Evolutionary conservation across 2,329 filamentous ascomycete genomes (phyloP).

Genomic region (Escovopsis sp.): DNA sequence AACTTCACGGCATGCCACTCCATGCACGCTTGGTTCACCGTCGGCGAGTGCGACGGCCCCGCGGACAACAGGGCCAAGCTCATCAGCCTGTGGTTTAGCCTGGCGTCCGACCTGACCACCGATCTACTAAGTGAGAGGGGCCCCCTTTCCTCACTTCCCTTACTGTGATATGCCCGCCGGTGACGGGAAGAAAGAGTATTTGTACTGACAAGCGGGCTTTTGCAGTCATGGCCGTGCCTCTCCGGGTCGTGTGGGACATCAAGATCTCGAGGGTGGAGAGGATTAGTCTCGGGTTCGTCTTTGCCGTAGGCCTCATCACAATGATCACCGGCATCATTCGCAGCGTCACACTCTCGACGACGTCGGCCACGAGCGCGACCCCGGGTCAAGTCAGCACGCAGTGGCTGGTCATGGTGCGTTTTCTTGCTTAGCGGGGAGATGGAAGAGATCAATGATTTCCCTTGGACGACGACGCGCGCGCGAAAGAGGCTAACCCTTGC

Average conservation of each 20-base stretch:
- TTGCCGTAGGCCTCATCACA: conserved; percentile 8
- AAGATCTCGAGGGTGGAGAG: conserved; percentile 8
- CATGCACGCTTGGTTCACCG: conserved; percentile 10
- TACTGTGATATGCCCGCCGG: no score
- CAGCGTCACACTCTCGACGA: conserved; percentile 7
- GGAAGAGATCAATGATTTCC: no score
- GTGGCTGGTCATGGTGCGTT: conserved; percentile 10
- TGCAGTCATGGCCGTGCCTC: conserved; percentile 8
- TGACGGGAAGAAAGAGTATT: not conserved
- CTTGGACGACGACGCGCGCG: no score
- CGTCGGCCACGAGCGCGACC: not conserved
- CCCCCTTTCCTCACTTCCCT: no score
- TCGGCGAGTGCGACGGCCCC: conserved; percentile 5
- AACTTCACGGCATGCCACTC: conserved; percentile 11
- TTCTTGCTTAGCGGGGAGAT: no score
- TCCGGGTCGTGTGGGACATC: conserved; percentile 8
- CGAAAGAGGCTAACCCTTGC: no score
- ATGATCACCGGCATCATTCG: conserved; percentile 10
- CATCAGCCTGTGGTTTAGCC: conserved; percentile 11
- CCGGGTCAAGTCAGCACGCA: conserved; percentile 9
- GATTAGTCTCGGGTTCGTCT: conserved; percentile 8
- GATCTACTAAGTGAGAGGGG: conserved; percentile 7
- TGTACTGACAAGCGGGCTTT: no score
- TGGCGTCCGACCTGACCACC: conserved; percentile 8
- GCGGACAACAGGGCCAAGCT: conserved; percentile 8